phyloP scores from a whole-genome alignment of 805 yeast species.

The Lipomyces spencermartinsiae region DNA sequence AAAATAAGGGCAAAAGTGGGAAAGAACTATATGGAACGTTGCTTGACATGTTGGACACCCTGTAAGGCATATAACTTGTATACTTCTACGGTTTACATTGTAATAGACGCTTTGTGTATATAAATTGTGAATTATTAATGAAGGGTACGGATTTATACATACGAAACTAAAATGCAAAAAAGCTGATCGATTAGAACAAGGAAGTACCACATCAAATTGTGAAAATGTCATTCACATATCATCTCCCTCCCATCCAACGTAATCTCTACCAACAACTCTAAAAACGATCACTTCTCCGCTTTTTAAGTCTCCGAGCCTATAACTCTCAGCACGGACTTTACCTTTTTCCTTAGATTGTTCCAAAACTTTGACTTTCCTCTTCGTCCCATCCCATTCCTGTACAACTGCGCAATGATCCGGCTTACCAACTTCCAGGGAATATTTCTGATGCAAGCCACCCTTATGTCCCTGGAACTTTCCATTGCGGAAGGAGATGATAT shows the following conservation, averaged over 20 bases:
- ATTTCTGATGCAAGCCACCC: slow-evolving; percentile 61
- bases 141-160: not conserved
- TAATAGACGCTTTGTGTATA: not conserved
- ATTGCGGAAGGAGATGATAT: slow-evolving; percentile 74
- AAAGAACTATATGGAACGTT: not conserved
- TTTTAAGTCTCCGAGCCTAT: slow-evolving; percentile 73
- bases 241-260: slow-evolving; percentile 66
- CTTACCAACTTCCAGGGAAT: slow-evolving; percentile 63
- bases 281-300: slow-evolving; percentile 81
- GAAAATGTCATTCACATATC: not conserved
- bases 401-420: slow-evolving; percentile 65
- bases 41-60: not conserved
- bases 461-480: slow-evolving; percentile 67
- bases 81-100: not conserved
- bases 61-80: not conserved
- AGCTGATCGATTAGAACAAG: too few species aligned
- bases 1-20: slow-evolving; percentile 2
- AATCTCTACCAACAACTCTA: slow-evolving; percentile 75
- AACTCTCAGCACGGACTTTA: slow-evolving; percentile 63
- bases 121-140: not conserved
- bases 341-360: slow-evolving; percentile 54
- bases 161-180: not conserved
- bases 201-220: not conserved
- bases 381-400: slow-evolving; percentile 73
- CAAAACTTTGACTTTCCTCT: slow-evolving; percentile 52